These are phyloP conservation scores for Chamaenerion angustifolium DNA, from an alignment of 345 rosid species.

Conservation along the genomic window DNA sequence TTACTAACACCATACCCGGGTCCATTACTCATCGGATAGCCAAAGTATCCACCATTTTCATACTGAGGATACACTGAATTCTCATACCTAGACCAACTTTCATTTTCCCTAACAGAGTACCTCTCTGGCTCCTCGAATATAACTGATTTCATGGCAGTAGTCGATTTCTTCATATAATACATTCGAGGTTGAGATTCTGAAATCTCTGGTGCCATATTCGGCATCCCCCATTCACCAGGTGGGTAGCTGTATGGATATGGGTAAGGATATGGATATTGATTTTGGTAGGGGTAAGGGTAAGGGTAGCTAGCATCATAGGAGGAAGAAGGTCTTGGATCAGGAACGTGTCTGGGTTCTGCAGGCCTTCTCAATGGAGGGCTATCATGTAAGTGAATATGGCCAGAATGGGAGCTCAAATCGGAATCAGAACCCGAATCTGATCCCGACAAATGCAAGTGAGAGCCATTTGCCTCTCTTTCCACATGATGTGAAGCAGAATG, in stretches of 20 bases:
- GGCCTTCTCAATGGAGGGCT: slow-evolving; percentile 12
- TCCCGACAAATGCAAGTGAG: slow-evolving; percentile 54
- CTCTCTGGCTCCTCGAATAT: slow-evolving; percentile 59
- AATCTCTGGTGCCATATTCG: slow-evolving; percentile 17
- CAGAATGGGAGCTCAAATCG: slow-evolving; percentile 26
- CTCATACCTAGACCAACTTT: slow-evolving; percentile 22
- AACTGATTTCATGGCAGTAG: slow-evolving; percentile 48
- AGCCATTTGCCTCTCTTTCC: slow-evolving; percentile 25
- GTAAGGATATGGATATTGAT: slow-evolving; percentile 1
- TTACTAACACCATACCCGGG: slow-evolving; percentile 12
- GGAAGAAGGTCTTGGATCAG: slow-evolving; percentile 8
- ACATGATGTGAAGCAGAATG: slow-evolving; percentile 30
- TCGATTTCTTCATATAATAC: slow-evolving; percentile 70
- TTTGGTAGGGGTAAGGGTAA: neutral
- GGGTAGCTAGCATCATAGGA: slow-evolving; percentile 15
- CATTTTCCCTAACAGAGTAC: slow-evolving; percentile 14
- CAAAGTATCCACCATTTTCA: slow-evolving; percentile 37
- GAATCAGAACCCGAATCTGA: slow-evolving; percentile 38
- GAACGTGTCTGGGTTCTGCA: slow-evolving; percentile 3
- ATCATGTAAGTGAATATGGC: slow-evolving; percentile 39
- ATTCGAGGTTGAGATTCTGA: slow-evolving; percentile 14
- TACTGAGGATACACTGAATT: slow-evolving; percentile 21
- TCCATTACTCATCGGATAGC: slow-evolving; percentile 26
- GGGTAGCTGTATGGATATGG: slow-evolving; percentile 5
- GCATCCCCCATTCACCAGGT: slow-evolving; percentile 29